These are phyloP conservation scores for Phaeosphaeriaceae sp. DNA, from an alignment of 2,329 filamentous ascomycete genomes.

Conservation along the genomic window DNA sequence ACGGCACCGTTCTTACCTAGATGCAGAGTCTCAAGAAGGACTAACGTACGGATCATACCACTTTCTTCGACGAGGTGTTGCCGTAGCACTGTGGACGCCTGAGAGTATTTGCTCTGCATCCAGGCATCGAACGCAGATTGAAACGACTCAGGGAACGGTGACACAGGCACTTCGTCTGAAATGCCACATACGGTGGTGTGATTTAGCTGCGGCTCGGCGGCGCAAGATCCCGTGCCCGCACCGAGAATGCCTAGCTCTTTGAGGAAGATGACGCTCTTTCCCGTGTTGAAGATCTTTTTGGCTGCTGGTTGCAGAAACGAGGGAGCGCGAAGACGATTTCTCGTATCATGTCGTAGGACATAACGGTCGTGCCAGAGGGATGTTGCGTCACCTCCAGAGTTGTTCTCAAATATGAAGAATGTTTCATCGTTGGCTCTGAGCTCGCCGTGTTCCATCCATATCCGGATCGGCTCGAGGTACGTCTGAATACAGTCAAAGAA, in stretches of 20 bases:
- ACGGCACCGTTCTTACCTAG: slow-evolving; percentile 76
- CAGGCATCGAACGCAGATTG: slow-evolving; percentile 74
- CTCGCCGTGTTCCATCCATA: slow-evolving; percentile 85
- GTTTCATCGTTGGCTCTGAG: slow-evolving; percentile 69
- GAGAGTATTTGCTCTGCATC: slow-evolving; percentile 76
- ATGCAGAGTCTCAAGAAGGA: slow-evolving; percentile 75
- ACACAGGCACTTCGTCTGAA: slow-evolving; percentile 54
- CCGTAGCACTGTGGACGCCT: slow-evolving; percentile 71
- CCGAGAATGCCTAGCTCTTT: slow-evolving; percentile 69
- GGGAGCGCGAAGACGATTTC: slow-evolving; percentile 72
- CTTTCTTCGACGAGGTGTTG: slow-evolving; percentile 72
- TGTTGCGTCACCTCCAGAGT: slow-evolving; percentile 63
- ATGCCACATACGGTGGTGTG: slow-evolving; percentile 64
- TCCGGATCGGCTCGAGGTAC: slow-evolving; percentile 79
- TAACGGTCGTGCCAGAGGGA: slow-evolving; percentile 81
- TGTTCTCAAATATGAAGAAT: slow-evolving; percentile 75
- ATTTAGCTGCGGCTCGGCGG: slow-evolving; percentile 53
- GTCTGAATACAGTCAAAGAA: slow-evolving; percentile 84
- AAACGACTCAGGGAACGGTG: slow-evolving; percentile 79
- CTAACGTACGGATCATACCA: slow-evolving; percentile 69
- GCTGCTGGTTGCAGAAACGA: slow-evolving; percentile 75
- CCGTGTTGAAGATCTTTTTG: slow-evolving; percentile 79
- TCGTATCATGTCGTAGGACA: slow-evolving; percentile 66
- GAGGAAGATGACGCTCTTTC: slow-evolving; percentile 88
- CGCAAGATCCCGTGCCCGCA: slow-evolving; percentile 16